These are phyloP conservation scores for Barnettozyma sucrosica DNA, from an alignment of 805 yeast genomes.

Conservation along the genomic window DNA sequence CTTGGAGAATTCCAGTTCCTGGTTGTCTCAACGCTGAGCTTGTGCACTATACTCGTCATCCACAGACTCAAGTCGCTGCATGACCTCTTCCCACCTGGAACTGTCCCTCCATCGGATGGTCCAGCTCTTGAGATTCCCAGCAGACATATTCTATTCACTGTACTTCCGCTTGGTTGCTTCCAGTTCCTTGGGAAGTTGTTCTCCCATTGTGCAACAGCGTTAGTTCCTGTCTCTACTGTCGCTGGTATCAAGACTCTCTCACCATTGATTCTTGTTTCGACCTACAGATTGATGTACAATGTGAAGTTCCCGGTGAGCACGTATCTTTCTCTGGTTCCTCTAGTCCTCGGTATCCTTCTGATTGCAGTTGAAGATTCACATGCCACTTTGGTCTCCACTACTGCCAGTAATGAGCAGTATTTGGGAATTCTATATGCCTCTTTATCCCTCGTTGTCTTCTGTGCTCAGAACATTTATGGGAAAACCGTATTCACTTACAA, in stretches of 20 bases:
- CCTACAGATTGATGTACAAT: slow-evolving; percentile 47
- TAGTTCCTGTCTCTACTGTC: slow-evolving; percentile 63
- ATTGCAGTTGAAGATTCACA: slow-evolving; percentile 28
- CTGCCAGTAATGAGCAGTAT: slow-evolving; percentile 36
- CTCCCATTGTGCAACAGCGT: slow-evolving; percentile 57
- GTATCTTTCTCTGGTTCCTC: slow-evolving; percentile 45
- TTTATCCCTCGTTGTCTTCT: slow-evolving; percentile 67
- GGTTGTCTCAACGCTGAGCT: slow-evolving; percentile 41
- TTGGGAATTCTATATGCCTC: slow-evolving; percentile 67
- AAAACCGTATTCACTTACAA: slow-evolving; percentile 65
- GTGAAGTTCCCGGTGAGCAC: slow-evolving; percentile 46
- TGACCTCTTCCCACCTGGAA: slow-evolving; percentile 44
- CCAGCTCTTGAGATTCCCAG: slow-evolving; percentile 30
- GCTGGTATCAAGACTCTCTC: slow-evolving; percentile 65
- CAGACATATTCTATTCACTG: slow-evolving; percentile 39
- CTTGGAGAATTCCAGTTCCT: slow-evolving; percentile 60
- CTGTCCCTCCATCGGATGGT: slow-evolving; percentile 37
- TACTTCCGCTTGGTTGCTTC: slow-evolving; percentile 59
- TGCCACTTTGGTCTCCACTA: slow-evolving; percentile 30
- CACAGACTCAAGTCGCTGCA: slow-evolving; percentile 28
- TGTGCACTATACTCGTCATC: slow-evolving; percentile 32
- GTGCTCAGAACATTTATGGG: slow-evolving; percentile 81
- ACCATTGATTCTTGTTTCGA: slow-evolving; percentile 52
- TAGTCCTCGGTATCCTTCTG: slow-evolving; percentile 48
- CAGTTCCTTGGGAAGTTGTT: slow-evolving; percentile 62